These are phyloP conservation scores for Tolypocladium endophyticum DNA, from an alignment of 2,329 filamentous ascomycete species.

Conservation along the genomic window DNA sequence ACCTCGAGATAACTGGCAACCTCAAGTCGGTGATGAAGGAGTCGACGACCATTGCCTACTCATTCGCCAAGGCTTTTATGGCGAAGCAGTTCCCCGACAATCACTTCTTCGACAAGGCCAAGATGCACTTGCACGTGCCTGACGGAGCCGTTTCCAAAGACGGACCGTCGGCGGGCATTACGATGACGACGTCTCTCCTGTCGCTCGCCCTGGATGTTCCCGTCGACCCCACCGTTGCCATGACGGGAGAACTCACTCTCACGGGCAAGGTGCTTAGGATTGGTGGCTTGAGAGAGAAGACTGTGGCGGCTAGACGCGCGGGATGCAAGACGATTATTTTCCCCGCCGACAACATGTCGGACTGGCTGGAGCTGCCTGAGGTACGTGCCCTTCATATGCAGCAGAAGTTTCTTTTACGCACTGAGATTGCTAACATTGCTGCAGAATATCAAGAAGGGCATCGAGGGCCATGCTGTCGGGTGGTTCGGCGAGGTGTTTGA, in stretches of 20 bases:
- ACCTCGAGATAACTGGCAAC: slow-evolving; percentile 87
- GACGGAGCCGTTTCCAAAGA: slow-evolving; percentile 96
- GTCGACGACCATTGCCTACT: slow-evolving; percentile 89
- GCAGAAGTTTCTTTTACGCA: not conserved
- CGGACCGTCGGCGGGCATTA: slow-evolving; percentile 85
- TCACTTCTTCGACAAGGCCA: slow-evolving; percentile 91
- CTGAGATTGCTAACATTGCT: not conserved
- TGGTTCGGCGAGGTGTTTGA: slow-evolving; percentile 96
- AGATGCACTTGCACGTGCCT: slow-evolving; percentile 90
- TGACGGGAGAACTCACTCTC: slow-evolving; percentile 95
- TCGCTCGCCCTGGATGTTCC: slow-evolving; percentile 71
- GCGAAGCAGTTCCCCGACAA: slow-evolving; percentile 80
- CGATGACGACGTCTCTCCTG: slow-evolving; percentile 90
- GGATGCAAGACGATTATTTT: slow-evolving; percentile 92
- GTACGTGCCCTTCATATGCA: slow-evolving; percentile 44
- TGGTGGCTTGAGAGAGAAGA: slow-evolving; percentile 91
- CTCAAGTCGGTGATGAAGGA: slow-evolving; percentile 98
- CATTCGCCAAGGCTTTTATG: slow-evolving; percentile 84
- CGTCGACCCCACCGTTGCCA: slow-evolving; percentile 79
- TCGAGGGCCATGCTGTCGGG: slow-evolving; percentile 79
- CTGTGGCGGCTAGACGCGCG: slow-evolving; percentile 83
- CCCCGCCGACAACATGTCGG: slow-evolving; percentile 87
- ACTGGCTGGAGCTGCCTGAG: slow-evolving; percentile 95
- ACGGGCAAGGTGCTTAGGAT: slow-evolving; percentile 95
- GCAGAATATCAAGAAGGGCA: slow-evolving; percentile 95